These are phyloP conservation scores for Aspergillus arachidicola DNA, from an alignment of 2,329 filamentous ascomycete genomes.

Conservation along the genomic window DNA sequence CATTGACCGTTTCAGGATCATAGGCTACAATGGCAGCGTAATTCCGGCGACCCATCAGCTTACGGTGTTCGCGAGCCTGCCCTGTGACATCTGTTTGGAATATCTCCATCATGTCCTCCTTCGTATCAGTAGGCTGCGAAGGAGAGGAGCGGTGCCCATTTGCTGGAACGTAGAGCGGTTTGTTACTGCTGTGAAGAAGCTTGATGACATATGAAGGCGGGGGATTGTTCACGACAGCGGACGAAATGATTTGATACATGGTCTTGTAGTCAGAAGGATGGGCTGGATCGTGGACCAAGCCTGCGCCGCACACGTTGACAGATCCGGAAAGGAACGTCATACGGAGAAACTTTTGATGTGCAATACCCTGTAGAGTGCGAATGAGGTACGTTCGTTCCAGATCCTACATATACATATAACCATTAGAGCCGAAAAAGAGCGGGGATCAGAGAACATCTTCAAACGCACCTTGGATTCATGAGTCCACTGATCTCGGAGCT, in stretches of 20 bases:
- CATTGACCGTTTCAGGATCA: constrained; percentile 75
- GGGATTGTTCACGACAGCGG: constrained; percentile 87
- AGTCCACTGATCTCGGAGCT: constrained; percentile 95
- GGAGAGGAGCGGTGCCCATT: constrained; percentile 77
- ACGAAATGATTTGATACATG: constrained; percentile 98
- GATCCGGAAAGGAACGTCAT: constrained; percentile 95
- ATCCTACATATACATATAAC: constrained; percentile 55
- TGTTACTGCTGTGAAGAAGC: constrained; percentile 86
- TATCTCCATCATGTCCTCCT: constrained; percentile 99
- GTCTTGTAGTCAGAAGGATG: constrained; percentile 95
- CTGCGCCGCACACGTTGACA: constrained; percentile 88
- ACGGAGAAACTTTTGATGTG: constrained; percentile 90
- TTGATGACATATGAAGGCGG: constrained; percentile 85
- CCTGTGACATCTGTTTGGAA: constrained; percentile 93
- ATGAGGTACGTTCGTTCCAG: constrained; percentile 96
- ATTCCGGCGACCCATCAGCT: constrained; percentile 90
- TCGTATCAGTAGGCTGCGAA: constrained; percentile 77
- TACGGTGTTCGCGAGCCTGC: constrained; percentile 78
- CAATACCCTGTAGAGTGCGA: constrained; percentile 89
- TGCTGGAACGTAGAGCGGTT: constrained; percentile 83
- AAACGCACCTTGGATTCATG: constrained; percentile 79
- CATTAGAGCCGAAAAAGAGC: background rate
- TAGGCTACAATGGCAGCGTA: constrained; percentile 94
- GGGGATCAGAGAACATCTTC: background rate
- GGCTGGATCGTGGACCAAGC: constrained; percentile 88